phyloP scores from a whole-genome alignment of 2,329 filamentous ascomycete species.

The Aspergillus spinulosporus region DNA sequence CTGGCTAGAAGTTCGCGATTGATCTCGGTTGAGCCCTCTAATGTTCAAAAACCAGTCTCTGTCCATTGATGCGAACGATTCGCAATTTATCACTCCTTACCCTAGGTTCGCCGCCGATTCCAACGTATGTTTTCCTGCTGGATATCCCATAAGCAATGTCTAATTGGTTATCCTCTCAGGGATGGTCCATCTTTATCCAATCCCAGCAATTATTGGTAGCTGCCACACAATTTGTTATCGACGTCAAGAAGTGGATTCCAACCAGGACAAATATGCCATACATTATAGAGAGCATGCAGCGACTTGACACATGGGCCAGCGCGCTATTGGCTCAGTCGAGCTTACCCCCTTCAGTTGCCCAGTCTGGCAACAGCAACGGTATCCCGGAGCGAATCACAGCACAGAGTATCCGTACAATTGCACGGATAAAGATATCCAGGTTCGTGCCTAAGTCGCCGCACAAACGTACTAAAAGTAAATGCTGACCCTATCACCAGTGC shows the following conservation, averaged over 20 bases:
- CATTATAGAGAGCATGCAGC: conserved; percentile 45
- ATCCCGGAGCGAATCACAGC: conserved; percentile 40
- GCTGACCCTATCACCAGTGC: conserved; percentile 34
- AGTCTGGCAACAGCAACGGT: conserved; percentile 24
- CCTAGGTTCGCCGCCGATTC: conserved; percentile 42
- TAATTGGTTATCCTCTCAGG: conserved; percentile 26
- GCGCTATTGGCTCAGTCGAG: conserved; percentile 38
- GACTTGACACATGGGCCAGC: conserved; percentile 43
- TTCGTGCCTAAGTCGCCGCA: conserved; percentile 18
- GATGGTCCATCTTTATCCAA: conserved; percentile 46
- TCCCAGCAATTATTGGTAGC: conserved; percentile 45
- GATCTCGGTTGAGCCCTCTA: neutral
- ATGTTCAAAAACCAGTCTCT: conserved; percentile 33
- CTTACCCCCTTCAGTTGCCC: conserved; percentile 28
- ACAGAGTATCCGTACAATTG: conserved; percentile 42
- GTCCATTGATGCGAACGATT: conserved; percentile 46
- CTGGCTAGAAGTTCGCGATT: neutral
- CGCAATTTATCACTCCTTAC: conserved; percentile 46
- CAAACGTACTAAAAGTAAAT: neutral
- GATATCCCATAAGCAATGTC: neutral
- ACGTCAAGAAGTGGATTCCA: conserved; percentile 42
- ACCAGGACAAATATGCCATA: conserved; percentile 38
- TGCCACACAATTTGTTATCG: conserved; percentile 44
- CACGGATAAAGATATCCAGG: conserved; percentile 48
- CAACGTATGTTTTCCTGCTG: conserved; percentile 33